Conservation (phyloP, 2,329 filamentous ascomycete genomes). For the Xylaria sp. region DNA sequence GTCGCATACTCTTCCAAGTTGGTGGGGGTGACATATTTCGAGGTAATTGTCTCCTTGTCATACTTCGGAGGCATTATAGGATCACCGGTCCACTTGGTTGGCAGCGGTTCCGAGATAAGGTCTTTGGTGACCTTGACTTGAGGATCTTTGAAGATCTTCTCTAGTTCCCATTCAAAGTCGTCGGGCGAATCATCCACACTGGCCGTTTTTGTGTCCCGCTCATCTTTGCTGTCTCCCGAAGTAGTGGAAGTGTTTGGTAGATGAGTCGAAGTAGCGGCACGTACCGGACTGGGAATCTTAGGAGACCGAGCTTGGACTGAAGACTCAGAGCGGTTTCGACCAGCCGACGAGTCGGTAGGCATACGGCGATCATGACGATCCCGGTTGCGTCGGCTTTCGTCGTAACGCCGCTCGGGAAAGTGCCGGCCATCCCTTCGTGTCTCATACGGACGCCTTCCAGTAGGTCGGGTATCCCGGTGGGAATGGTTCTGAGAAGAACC, state of each 20-base stretch:
- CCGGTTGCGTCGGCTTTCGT: constrained; percentile 6
- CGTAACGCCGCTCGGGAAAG: constrained; percentile 8
- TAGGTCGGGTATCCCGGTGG: constrained; percentile 9
- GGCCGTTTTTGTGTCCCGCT: background rate
- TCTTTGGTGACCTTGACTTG: constrained; percentile 23
- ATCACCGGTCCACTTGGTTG: constrained; percentile 29
- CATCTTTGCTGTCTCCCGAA: background rate
- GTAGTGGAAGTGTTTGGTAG: background rate
- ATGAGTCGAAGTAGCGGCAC: background rate
- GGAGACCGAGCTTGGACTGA: constrained; percentile 9
- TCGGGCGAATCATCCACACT: constrained; percentile 15
- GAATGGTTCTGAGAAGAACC: constrained; percentile 12
- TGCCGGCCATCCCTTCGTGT: constrained; percentile 9
- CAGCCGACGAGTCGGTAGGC: constrained; percentile 12
- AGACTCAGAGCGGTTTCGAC: constrained; percentile 14
- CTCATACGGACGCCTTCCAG: constrained; percentile 7
- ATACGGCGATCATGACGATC: constrained; percentile 10
- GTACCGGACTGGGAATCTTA: constrained; percentile 8
- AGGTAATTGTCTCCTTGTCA: constrained; percentile 29
- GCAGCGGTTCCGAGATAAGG: constrained; percentile 30
- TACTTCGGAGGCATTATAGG: constrained; percentile 31
- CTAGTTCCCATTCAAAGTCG: constrained; percentile 25
- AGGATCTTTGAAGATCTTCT: constrained; percentile 28
- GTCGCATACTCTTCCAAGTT: constrained; percentile 32
- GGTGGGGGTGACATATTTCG: constrained; percentile 27